These are phyloP conservation scores for Fraxinus albicans DNA, from an alignment of 305 asterid species.

Conservation along the genomic window DNA sequence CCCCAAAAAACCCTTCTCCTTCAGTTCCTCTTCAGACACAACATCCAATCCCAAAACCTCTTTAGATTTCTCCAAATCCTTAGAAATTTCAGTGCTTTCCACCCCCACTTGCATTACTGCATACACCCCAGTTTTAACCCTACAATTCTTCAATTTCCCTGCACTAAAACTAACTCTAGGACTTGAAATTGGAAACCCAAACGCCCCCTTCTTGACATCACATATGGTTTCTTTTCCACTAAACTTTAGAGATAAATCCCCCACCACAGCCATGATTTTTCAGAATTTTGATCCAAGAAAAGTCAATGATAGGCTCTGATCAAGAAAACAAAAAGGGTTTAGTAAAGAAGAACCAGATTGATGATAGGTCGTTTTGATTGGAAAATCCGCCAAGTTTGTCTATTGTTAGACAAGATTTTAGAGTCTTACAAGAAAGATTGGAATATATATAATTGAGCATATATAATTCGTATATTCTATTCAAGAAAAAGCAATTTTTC, in stretches of 20 bases:
- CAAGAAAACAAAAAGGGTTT: background rate
- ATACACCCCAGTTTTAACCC: conserved; percentile 25
- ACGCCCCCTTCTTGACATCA: conserved; percentile 34
- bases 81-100: conserved; percentile 29
- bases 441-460: background rate
- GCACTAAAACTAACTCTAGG: conserved; percentile 22
- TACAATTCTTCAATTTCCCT: conserved; percentile 26
- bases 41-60: conserved; percentile 58
- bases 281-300: background rate
- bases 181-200: conserved; percentile 37
- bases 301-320: background rate
- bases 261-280: conserved; percentile 48
- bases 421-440: conserved; percentile 29
- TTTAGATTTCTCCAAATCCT: conserved; percentile 28
- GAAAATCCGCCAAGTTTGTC: conserved; percentile 41
- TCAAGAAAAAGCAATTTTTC: background rate
- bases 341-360: background rate
- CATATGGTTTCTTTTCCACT: conserved; percentile 30
- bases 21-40: conserved; percentile 65
- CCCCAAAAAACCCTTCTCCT: conserved; percentile 75
- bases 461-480: background rate
- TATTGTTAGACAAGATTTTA: conserved; percentile 21
- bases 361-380: conserved; percentile 24
- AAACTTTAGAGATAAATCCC: conserved; percentile 43
- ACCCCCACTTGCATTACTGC: conserved; percentile 57